These are phyloP conservation scores for Hypomontagnella submonticulosa DNA, from an alignment of 495 filamentous ascomycete genomes.

Conservation along the genomic window DNA sequence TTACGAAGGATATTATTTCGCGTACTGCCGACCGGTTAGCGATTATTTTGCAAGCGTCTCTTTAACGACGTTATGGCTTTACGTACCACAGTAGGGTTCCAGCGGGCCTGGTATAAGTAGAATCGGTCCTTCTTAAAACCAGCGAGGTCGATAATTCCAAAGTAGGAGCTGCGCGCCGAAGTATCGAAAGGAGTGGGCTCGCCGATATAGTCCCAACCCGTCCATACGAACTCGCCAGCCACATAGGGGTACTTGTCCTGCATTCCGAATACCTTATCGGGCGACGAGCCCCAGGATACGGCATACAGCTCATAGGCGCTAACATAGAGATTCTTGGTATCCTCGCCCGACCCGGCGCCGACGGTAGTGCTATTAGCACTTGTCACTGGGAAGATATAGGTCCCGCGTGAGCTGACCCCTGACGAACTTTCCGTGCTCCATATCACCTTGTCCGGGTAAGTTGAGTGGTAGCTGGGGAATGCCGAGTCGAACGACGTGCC, in stretches of 20 bases:
- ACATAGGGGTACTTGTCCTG: slow-evolving; percentile 59
- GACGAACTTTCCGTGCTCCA: slow-evolving; percentile 57
- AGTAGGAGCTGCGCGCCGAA: slow-evolving; percentile 57
- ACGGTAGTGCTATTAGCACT: slow-evolving; percentile 47
- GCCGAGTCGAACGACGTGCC: slow-evolving; percentile 47
- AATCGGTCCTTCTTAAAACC: slow-evolving; percentile 64
- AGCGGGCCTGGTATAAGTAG: slow-evolving; percentile 60
- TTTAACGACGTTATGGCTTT: neutral
- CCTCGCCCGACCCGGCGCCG: slow-evolving; percentile 37
- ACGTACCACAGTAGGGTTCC: slow-evolving; percentile 52
- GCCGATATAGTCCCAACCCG: slow-evolving; percentile 62
- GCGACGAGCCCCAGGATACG: slow-evolving; percentile 53
- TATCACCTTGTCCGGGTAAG: slow-evolving; percentile 59
- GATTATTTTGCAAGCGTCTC: neutral
- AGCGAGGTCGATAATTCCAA: slow-evolving; percentile 62
- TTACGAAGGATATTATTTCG: slow-evolving; percentile 4
- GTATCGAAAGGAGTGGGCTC: slow-evolving; percentile 59
- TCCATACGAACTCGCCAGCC: slow-evolving; percentile 63
- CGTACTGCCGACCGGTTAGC: slow-evolving; percentile 33
- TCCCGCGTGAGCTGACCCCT: slow-evolving; percentile 57
- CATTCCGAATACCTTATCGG: slow-evolving; percentile 59
- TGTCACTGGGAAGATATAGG: slow-evolving; percentile 62
- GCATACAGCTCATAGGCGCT: slow-evolving; percentile 62
- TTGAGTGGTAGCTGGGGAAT: slow-evolving; percentile 52
- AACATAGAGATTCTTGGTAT: slow-evolving; percentile 46